These are phyloP conservation scores for Plantago elongata DNA, from an alignment of 257 asterid genomes.

Conservation along the genomic window DNA sequence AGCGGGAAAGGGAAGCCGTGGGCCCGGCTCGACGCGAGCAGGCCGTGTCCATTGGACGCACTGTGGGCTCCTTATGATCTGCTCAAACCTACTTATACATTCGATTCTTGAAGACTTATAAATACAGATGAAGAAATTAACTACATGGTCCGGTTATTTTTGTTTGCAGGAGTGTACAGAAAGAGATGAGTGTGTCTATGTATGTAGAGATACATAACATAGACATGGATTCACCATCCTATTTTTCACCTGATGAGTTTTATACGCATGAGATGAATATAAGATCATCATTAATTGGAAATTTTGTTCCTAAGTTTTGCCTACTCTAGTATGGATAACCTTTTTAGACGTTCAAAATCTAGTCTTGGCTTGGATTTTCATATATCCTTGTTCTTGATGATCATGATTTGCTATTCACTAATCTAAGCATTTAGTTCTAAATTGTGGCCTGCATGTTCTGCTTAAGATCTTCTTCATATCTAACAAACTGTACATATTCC, in stretches of 20 bases:
- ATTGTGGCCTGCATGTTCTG: no score
- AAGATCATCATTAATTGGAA: neutral
- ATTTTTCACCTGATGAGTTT: neutral
- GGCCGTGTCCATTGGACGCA: conserved; percentile 49
- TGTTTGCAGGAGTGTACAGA: conserved; percentile 10
- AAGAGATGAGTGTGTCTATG: conserved; percentile 5
- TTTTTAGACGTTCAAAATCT: neutral
- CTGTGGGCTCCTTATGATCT: conserved; percentile 52
- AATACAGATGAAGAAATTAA: neutral
- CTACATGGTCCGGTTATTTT: neutral
- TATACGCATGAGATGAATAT: neutral
- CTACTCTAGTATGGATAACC: neutral
- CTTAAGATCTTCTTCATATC: no score
- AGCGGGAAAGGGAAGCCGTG: conserved; percentile 51
- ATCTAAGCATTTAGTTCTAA: no score
- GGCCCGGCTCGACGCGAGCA: conserved; percentile 34
- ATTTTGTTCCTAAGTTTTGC: neutral
- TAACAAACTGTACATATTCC: no score
- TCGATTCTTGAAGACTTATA: conserved; percentile 27
- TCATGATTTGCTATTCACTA: no score
- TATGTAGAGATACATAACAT: conserved; percentile 1
- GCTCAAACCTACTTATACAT: conserved; percentile 21
- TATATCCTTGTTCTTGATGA: no score
- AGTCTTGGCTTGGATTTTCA: no score
- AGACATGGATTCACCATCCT: conserved; percentile 2